Evolutionary conservation across 2,329 filamentous ascomycete species (phyloP).

Genomic region (Pleoardoris graminearum): DNA sequence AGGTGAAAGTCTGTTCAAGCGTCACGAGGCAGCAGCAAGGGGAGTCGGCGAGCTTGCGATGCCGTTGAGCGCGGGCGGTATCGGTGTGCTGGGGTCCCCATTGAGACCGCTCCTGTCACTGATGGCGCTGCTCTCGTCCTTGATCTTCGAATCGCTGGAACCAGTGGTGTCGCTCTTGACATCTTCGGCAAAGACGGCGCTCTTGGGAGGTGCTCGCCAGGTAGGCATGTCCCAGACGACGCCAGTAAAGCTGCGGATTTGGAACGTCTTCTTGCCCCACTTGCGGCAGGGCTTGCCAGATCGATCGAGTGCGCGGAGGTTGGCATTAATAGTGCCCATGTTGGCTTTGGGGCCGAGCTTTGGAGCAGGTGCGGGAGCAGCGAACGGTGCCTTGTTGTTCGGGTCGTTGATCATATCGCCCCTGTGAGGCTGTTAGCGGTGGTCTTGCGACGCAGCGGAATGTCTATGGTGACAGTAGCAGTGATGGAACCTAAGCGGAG

Average conservation of each 20-base stretch:
- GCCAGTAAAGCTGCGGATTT: conserved; percentile 90
- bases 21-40: conserved; percentile 27
- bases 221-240: conserved; percentile 78
- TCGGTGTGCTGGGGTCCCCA: conserved; percentile 50
- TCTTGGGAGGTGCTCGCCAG: conserved; percentile 75
- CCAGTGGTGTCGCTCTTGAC: conserved; percentile 59
- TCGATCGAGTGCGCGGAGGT: conserved; percentile 89
- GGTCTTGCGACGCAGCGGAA: too few species aligned
- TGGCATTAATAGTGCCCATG: conserved; percentile 95
- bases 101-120: conserved; percentile 65
- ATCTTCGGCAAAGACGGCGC: conserved; percentile 61
- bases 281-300: conserved; percentile 89
- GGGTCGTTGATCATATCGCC: conserved; percentile 57
- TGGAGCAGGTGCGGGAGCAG: conserved; percentile 58
- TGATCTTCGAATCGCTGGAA: conserved; percentile 61
- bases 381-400: conserved; percentile 46
- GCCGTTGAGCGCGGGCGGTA: conserved; percentile 48
- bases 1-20: not conserved
- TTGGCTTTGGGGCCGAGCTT: conserved; percentile 97
- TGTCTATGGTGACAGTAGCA: not conserved
- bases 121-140: conserved; percentile 61
- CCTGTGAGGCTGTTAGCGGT: conserved; percentile 33
- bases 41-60: conserved; percentile 58
- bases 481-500: not conserved
- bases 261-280: conserved; percentile 83